A percentile compares a stretch with the other conserved stretches of the same genome.
Conservation (phyloP, 2,329 filamentous ascomycete species). For the Alternaria ventricosa region DNA sequence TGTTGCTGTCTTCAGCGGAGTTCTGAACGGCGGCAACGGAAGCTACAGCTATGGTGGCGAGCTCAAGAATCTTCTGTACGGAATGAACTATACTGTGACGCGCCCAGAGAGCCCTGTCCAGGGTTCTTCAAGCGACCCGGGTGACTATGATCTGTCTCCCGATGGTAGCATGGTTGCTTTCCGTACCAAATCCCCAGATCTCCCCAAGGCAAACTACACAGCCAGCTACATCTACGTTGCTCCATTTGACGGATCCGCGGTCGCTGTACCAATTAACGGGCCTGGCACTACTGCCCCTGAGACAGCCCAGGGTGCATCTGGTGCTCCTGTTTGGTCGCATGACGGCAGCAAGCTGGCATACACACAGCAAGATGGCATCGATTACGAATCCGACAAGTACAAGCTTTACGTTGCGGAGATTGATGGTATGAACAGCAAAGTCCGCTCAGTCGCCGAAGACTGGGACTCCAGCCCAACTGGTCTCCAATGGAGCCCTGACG, state of each 20-base stretch:
- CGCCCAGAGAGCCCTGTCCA: slow-evolving; percentile 71
- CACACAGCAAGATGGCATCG: slow-evolving; percentile 69
- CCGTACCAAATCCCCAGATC: slow-evolving; percentile 74
- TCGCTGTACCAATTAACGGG: slow-evolving; percentile 41
- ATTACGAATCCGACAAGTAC: slow-evolving; percentile 80
- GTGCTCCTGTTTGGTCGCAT: slow-evolving; percentile 74
- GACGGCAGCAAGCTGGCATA: slow-evolving; percentile 76
- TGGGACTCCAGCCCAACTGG: slow-evolving; percentile 44
- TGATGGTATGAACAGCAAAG: slow-evolving; percentile 34
- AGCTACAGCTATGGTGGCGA: slow-evolving; percentile 37
- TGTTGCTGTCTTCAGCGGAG: slow-evolving; percentile 76
- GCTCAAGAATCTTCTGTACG: slow-evolving; percentile 63
- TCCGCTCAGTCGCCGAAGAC: slow-evolving; percentile 38
- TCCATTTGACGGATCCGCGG: slow-evolving; percentile 66
- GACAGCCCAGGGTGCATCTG: slow-evolving; percentile 67
- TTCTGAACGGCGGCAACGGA: slow-evolving; percentile 54
- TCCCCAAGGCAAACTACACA: slow-evolving; percentile 76
- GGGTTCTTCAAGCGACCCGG: slow-evolving; percentile 73
- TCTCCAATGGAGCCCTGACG: slow-evolving; percentile 39
- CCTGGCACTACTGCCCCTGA: slow-evolving; percentile 38
- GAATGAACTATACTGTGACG: slow-evolving; percentile 61
- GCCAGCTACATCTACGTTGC: slow-evolving; percentile 83
- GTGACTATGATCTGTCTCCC: slow-evolving; percentile 76
- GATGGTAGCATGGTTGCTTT: slow-evolving; percentile 71
- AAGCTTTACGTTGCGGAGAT: slow-evolving; percentile 52